These are phyloP conservation scores for Chaetoceros muelleri DNA, from an alignment of 108 stramenopile genomes.

Conservation along the genomic window DNA sequence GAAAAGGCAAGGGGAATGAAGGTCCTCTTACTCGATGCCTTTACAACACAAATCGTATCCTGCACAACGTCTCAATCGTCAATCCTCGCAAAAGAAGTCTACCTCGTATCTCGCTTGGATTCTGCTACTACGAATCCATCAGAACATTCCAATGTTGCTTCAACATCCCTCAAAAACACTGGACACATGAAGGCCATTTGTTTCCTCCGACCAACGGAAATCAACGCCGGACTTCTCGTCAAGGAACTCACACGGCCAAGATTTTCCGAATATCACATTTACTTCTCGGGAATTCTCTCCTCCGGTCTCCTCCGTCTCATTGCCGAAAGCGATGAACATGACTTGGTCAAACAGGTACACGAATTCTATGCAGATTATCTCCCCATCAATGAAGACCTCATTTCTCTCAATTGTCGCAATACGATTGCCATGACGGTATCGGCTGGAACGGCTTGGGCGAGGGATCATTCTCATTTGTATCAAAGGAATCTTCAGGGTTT, in stretches of 20 bases:
- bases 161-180: conserved; percentile 10
- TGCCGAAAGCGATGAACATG: conserved; percentile 83
- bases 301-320: conserved; percentile 63
- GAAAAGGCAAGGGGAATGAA: conserved; percentile 84
- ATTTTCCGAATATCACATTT: conserved; percentile 94
- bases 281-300: conserved; percentile 87
- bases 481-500: conserved; percentile 82
- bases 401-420: conserved; percentile 80
- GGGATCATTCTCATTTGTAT: conserved; percentile 55
- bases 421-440: conserved; percentile 66
- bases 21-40: conserved; percentile 83
- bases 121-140: conserved; percentile 19
- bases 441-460: conserved; percentile 52
- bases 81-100: conserved; percentile 77
- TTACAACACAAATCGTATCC: conserved; percentile 83
- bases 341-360: conserved; percentile 88
- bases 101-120: conserved; percentile 68
- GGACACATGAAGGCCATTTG: conserved; percentile 89
- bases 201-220: conserved; percentile 89
- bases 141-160: conserved; percentile 6
- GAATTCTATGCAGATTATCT: conserved; percentile 97
- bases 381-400: conserved; percentile 90
- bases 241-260: conserved; percentile 74
- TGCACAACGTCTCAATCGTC: conserved; percentile 87
- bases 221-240: conserved; percentile 62